phyloP scores from a whole-genome alignment of 2,329 filamentous ascomycete genomes.

The Biscogniauxia mediterranea region DNA sequence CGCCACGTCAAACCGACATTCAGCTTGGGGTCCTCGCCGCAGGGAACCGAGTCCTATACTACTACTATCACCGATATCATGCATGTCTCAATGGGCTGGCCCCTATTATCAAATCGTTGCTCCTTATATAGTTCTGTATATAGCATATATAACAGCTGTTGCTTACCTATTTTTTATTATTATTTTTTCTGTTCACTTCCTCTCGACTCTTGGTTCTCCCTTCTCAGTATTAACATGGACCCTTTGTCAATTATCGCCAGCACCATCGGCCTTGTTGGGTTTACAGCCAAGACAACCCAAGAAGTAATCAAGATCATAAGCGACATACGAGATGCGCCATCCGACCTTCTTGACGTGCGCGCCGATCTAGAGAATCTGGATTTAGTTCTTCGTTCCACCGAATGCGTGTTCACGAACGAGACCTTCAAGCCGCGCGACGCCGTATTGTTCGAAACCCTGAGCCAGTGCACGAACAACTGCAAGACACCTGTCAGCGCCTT shows the following conservation, averaged over 20 bases:
- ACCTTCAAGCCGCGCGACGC: slow-evolving; percentile 1
- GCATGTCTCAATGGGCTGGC: too few relatives aligned
- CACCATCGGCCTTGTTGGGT: neutral
- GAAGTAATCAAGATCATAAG: neutral
- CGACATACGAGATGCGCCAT: neutral
- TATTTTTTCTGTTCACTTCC: too few relatives aligned
- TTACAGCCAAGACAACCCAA: neutral
- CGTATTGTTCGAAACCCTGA: neutral
- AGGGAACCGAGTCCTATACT: neutral
- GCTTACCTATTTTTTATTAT: too few relatives aligned
- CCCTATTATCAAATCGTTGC: too few relatives aligned
- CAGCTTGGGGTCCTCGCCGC: neutral
- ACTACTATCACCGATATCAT: too few relatives aligned
- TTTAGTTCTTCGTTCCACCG: neutral
- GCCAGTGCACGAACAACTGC: slow-evolving; percentile 2
- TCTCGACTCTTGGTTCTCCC: neutral
- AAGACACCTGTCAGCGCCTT: slow-evolving; percentile 1
- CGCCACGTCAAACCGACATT: neutral
- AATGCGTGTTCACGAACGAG: neutral
- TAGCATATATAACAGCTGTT: neutral
- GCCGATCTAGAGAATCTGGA: neutral
- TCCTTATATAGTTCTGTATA: neutral
- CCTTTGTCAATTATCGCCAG: neutral
- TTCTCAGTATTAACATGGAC: neutral
- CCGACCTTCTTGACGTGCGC: neutral